A percentile compares a stretch with the other conserved stretches of the same genome.
Evolutionary conservation across 495 filamentous ascomycete species (phyloP).

Genomic region (Poronia punctata): DNA sequence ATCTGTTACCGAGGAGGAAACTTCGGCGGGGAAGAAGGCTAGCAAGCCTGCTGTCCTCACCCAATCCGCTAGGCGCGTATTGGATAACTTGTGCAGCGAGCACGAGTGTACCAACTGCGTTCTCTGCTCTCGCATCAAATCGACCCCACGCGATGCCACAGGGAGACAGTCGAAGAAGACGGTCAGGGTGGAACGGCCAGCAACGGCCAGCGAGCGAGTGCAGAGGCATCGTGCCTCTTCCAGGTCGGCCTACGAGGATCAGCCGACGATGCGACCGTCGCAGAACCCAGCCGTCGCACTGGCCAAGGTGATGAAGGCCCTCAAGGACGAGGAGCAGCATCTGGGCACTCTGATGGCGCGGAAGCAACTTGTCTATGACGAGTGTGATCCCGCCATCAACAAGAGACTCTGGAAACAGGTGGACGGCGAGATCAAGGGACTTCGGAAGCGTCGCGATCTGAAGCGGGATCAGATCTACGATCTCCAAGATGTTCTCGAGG

Average conservation of each 20-base stretch:
- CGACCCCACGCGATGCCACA: conserved; percentile 29
- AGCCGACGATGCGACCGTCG: conserved; percentile 71
- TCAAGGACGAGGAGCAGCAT: conserved; percentile 78
- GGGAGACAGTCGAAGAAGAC: conserved; percentile 38
- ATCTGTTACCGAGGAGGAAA: conserved; percentile 4
- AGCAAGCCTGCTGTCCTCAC: conserved; percentile 33
- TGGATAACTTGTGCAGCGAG: conserved; percentile 47
- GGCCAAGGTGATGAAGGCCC: conserved; percentile 67
- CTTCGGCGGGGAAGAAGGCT: conserved; percentile 2
- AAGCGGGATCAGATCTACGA: conserved; percentile 86
- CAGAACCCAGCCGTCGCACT: conserved; percentile 69
- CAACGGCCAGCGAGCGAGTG: conserved; percentile 65
- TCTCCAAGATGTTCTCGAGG: conserved; percentile 85
- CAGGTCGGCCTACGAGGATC: conserved; percentile 48
- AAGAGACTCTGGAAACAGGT: conserved; percentile 57
- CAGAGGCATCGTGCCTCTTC: conserved; percentile 20
- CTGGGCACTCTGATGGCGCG: conserved; percentile 59
- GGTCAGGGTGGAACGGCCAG: conserved; percentile 56
- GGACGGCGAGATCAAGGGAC: conserved; percentile 54
- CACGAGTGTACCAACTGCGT: conserved; percentile 68
- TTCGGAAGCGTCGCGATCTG: conserved; percentile 60
- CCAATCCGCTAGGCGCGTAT: conserved; percentile 48
- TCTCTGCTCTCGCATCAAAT: conserved; percentile 57
- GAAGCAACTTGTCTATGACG: conserved; percentile 56
- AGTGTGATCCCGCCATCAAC: conserved; percentile 62